Percentiles rank a stretch among this genome's conserved stretches.
Conservation (phyloP, 108 stramenopile species). For the Thalassiosira profunda region DNA sequence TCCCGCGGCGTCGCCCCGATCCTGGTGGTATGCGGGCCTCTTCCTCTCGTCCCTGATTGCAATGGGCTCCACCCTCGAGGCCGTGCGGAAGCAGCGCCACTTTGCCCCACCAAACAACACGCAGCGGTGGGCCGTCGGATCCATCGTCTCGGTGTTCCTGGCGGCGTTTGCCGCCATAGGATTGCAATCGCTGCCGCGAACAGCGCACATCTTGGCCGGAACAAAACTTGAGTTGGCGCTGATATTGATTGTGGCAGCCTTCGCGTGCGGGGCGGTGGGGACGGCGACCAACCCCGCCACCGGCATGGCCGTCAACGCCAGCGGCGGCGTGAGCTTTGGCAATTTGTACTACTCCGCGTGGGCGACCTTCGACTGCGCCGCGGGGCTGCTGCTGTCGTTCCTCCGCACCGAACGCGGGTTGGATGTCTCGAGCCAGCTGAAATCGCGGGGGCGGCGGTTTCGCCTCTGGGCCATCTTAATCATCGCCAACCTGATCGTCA, state of each 20-base stretch:
- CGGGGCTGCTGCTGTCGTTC: slow-evolving; percentile 61
- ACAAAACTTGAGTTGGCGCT: slow-evolving; percentile 24
- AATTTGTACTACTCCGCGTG: slow-evolving; percentile 83
- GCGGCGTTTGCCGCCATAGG: slow-evolving; percentile 25
- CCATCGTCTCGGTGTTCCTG: slow-evolving; percentile 31
- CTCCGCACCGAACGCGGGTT: slow-evolving; percentile 69
- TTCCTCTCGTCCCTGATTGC: slow-evolving; percentile 36
- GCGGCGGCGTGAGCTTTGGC: slow-evolving; percentile 65
- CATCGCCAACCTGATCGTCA: slow-evolving; percentile 70
- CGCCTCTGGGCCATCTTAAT: slow-evolving; percentile 69
- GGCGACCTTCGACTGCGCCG: slow-evolving; percentile 20
- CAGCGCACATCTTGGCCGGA: slow-evolving; percentile 10
- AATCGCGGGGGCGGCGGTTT: slow-evolving; percentile 66
- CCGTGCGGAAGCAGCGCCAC: slow-evolving; percentile 19
- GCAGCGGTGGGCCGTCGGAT: slow-evolving; percentile 28
- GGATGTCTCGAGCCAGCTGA: slow-evolving; percentile 68
- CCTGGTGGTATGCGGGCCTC: slow-evolving; percentile 19
- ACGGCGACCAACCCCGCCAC: slow-evolving; percentile 40
- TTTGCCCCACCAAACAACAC: background rate
- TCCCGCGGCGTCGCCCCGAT: slow-evolving; percentile 34
- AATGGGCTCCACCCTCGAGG: slow-evolving; percentile 46
- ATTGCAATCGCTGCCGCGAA: background rate
- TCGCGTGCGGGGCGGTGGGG: slow-evolving; percentile 13
- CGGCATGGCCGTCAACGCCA: slow-evolving; percentile 62
- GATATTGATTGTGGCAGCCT: slow-evolving; percentile 9